Percentiles rank a stretch among this genome's conserved stretches.
These are phyloP conservation scores for Sequoiadendron giganteum DNA, from an alignment of 75 land plant genomes.

Conservation along the genomic window DNA sequence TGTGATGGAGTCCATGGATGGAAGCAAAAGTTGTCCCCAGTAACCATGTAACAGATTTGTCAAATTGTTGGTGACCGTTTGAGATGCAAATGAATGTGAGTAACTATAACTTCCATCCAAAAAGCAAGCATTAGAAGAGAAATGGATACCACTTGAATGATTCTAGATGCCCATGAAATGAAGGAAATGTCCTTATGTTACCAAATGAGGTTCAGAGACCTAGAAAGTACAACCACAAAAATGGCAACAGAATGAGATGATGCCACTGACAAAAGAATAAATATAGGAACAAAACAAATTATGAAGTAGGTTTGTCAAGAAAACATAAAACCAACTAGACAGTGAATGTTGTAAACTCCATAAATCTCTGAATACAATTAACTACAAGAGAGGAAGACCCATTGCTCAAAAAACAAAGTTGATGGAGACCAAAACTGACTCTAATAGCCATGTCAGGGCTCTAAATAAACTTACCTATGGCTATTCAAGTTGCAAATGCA, in stretches of 20 bases:
- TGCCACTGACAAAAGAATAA: not conserved
- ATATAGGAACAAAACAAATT: not conserved
- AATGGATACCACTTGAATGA: not conserved
- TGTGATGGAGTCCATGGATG: too few relatives aligned
- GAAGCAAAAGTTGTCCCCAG: too few relatives aligned
- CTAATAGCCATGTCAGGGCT: too few relatives aligned
- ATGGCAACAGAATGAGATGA: not conserved
- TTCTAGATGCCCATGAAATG: not conserved
- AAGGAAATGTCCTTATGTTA: not conserved
- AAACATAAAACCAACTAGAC: not conserved
- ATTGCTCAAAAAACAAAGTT: not conserved
- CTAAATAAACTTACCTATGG: not conserved
- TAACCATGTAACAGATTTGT: too few relatives aligned
- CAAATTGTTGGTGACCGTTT: too few relatives aligned
- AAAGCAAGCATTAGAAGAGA: not conserved
- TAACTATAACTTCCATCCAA: not conserved
- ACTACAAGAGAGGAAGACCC: not conserved
- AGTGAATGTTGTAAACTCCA: not conserved
- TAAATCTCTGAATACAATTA: not conserved
- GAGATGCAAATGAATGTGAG: not conserved
- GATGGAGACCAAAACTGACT: not conserved
- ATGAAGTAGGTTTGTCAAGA: not conserved
- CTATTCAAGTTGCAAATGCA: not conserved
- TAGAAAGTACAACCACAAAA: not conserved
- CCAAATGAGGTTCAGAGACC: not conserved